Evolutionary conservation across 1,284 basidiomycete genomes (phyloP).

Genomic region (Sutorius eximius): DNA sequence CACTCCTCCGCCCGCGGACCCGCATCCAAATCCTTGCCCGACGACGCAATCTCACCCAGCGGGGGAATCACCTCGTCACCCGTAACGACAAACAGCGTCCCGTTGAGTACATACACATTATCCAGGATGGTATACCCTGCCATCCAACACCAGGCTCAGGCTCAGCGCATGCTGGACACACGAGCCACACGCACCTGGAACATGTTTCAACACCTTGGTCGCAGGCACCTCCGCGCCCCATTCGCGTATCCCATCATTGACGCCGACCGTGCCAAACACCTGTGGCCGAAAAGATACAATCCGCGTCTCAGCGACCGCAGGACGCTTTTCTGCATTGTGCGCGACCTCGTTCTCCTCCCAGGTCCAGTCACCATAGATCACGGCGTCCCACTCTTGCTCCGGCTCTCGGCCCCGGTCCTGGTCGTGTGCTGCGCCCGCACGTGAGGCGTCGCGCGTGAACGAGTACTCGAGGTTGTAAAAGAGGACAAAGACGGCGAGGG

Average conservation of each 20-base stretch:
- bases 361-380: constrained; percentile 65
- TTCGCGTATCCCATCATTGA: constrained; percentile 50
- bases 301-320: constrained; percentile 39
- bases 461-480: constrained; percentile 67
- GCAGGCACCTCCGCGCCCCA: constrained; percentile 57
- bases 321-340: constrained; percentile 41
- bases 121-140: constrained; percentile 81
- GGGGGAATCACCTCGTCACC: constrained; percentile 55
- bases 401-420: too few relatives aligned
- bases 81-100: constrained; percentile 67
- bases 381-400: constrained; percentile 50
- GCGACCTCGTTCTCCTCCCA: constrained; percentile 62
- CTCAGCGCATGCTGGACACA: neutral
- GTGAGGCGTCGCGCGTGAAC: constrained; percentile 46
- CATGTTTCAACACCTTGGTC: constrained; percentile 55
- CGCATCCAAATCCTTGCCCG: constrained; percentile 34
- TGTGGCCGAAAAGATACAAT: constrained; percentile 23
- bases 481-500: constrained; percentile 58
- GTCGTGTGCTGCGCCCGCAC: too few relatives aligned
- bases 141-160: constrained; percentile 8
- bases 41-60: constrained; percentile 50
- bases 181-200: constrained; percentile 48
- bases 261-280: constrained; percentile 43
- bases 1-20: constrained; percentile 62
- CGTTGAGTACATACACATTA: constrained; percentile 68